Conservation (phyloP, 1,284 basidiomycete species). For the Irpex rosettiformis region DNA sequence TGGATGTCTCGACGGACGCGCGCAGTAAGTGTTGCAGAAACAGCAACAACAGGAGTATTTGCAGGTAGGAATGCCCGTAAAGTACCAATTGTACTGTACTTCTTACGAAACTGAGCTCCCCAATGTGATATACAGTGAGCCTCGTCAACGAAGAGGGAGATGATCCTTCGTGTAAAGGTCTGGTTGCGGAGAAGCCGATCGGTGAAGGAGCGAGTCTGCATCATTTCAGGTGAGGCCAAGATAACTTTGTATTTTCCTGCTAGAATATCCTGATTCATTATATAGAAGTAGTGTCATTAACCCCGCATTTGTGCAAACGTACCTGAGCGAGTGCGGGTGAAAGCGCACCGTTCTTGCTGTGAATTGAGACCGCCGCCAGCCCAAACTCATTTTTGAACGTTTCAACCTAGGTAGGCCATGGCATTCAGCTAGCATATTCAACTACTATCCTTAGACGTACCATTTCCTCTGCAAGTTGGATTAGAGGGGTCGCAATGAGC, state of each 20-base stretch:
- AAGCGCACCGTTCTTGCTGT: constrained; percentile 30
- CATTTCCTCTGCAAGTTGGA: constrained; percentile 37
- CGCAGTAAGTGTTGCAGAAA: constrained; percentile 18
- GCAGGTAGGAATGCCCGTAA: constrained; percentile 16
- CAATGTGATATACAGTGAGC: constrained; percentile 28
- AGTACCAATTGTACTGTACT: constrained; percentile 14
- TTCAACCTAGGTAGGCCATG: constrained; percentile 18
- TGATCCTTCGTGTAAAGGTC: background rate
- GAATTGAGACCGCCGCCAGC: constrained; percentile 30
- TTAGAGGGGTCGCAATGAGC: constrained; percentile 33
- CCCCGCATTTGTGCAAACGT: background rate
- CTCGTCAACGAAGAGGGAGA: constrained; percentile 30
- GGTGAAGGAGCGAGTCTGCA: background rate
- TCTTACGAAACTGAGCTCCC: constrained; percentile 21
- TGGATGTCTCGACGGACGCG: constrained; percentile 7
- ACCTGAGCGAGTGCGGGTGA: constrained; percentile 22
- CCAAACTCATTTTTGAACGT: constrained; percentile 28
- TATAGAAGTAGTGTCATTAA: background rate
- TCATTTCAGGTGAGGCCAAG: background rate
- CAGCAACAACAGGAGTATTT: constrained; percentile 15
- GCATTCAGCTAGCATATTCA: background rate
- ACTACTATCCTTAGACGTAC: constrained; percentile 18
- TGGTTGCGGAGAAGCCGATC: background rate
- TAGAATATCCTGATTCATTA: constrained; percentile 26
- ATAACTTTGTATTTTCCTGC: constrained; percentile 19